Conservation (phyloP, 2,329 filamentous ascomycete genomes). For the Diatrype stigma region DNA sequence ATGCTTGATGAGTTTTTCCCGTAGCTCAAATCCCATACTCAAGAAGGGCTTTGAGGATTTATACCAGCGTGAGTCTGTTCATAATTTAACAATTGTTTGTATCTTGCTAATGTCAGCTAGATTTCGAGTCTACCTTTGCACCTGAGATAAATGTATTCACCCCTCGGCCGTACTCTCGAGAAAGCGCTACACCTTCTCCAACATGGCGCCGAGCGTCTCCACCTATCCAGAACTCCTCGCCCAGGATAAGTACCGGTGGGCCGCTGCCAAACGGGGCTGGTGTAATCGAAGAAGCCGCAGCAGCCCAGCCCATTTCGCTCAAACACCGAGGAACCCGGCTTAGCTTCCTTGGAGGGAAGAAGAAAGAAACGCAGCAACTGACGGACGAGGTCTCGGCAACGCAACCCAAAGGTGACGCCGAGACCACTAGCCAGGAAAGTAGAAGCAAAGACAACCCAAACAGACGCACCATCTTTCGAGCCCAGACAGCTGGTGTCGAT, state of each 20-base stretch:
- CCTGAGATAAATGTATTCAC: conserved; percentile 62
- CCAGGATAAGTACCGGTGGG: conserved; percentile 12
- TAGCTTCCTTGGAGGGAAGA: conserved; percentile 53
- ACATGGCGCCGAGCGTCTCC: conserved; percentile 31
- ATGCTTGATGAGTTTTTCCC: conserved; percentile 66
- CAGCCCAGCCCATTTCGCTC: conserved; percentile 47
- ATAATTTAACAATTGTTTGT: conserved; percentile 1
- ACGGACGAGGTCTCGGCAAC: conserved; percentile 22
- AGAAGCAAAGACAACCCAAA: conserved; percentile 32
- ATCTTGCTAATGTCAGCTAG: conserved; percentile 32
- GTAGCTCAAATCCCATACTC: conserved; percentile 57
- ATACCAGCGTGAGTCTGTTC: conserved; percentile 54
- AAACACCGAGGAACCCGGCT: conserved; percentile 50
- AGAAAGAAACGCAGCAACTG: conserved; percentile 35
- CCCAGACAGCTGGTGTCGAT: conserved; percentile 29
- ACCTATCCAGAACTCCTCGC: conserved; percentile 22
- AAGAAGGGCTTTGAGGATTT: conserved; percentile 55
- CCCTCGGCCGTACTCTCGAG: conserved; percentile 41
- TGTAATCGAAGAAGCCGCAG: conserved; percentile 45
- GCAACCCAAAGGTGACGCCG: conserved; percentile 26
- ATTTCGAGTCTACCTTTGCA: conserved; percentile 59
- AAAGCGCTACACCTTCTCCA: conserved; percentile 40
- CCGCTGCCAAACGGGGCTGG: conserved; percentile 22
- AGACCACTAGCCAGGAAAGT: conserved; percentile 28
- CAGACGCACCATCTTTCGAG: conserved; percentile 43